Evolutionary conservation across 768 basidiomycete genomes (phyloP), one percentile per base, ranked within the genome.

Genomic region (Podaxis rugospora): DNA sequence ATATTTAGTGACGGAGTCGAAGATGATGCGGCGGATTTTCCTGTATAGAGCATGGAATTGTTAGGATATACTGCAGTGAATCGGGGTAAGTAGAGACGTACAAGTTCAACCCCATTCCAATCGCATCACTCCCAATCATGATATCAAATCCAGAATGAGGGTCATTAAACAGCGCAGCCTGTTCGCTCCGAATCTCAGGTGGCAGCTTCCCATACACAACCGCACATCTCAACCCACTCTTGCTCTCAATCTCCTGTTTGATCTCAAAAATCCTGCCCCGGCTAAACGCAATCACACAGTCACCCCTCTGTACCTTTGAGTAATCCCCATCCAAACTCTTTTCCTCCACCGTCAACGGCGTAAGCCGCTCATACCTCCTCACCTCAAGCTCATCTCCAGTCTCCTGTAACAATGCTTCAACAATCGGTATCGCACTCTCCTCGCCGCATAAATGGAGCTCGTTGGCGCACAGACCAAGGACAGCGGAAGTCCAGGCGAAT

Each of bases 81-180:
- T 4, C 5, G 1, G 18, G 27, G 21, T 13, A 37, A 2, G 16
- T 11, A 5, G 21, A 39, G 18, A 9, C 55, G 51, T 71, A 98
- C 97, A 99, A 74, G 69, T 99, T 98, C 21, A 99, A 80, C 0
- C 97, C 97, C 94, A 99, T 95, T 1, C 97, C 95, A 52, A 98
- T 88, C 0, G 95, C 94, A 68, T 99, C 96, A 66, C 91, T 95
- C 1, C 93, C 96, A 16, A 98, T 85, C 42, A 99, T 80, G 2
- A 98, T 87, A 66, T 96, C 91, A 67, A 90, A 92, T 1, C 86
- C 88, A n/a, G 88, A 92, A 40, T 83, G 68, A 0, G 85, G 85
- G 62, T 92, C 85, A 67, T 99, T 99, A 80, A 98, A 99, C 37
- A 93, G 79, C 9, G 85, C 84, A 1, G 97, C 97, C 71, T 98